Evolutionary conservation across 2,329 filamentous ascomycete genomes (phyloP).

Genomic region (Colletotrichum eleusines): DNA sequence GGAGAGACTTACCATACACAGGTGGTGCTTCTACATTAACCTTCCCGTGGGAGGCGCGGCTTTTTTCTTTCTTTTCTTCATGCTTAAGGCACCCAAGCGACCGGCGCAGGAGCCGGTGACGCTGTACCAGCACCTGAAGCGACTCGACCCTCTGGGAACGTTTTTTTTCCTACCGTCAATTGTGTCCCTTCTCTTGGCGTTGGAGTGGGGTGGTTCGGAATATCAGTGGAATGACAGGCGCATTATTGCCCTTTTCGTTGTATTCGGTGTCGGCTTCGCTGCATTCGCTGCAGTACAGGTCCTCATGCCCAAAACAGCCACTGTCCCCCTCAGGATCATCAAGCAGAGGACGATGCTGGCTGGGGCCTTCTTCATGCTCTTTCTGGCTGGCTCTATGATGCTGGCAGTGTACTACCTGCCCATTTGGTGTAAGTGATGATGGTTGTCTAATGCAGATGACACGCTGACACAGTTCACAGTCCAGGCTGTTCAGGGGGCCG

Average conservation of each 20-base stretch:
- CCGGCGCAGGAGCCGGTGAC: constrained; percentile 48
- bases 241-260: constrained; percentile 65
- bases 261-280: constrained; percentile 60
- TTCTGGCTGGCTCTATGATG: constrained; percentile 64
- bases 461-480: constrained; percentile 51
- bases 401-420: constrained; percentile 67
- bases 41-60: constrained; percentile 67
- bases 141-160: constrained; percentile 70
- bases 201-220: constrained; percentile 71
- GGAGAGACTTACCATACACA: constrained; percentile 22
- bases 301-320: constrained; percentile 66
- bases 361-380: constrained; percentile 60
- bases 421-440: constrained; percentile 62
- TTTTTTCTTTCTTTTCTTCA: constrained; percentile 61
- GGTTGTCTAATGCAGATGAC: not conserved
- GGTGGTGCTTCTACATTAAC: constrained; percentile 72
- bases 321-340: constrained; percentile 67
- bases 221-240: constrained; percentile 66
- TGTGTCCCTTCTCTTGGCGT: constrained; percentile 70
- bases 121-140: constrained; percentile 58
- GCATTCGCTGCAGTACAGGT: constrained; percentile 66
- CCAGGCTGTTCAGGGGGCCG: constrained; percentile 66
- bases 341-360: constrained; percentile 66
- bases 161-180: constrained; percentile 70
- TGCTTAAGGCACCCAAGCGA: constrained; percentile 57